Percentiles rank a stretch among this genome's conserved stretches.
Evolutionary conservation across 257 asterid genomes (phyloP).

Genomic region (Solanum appendiculatum): DNA sequence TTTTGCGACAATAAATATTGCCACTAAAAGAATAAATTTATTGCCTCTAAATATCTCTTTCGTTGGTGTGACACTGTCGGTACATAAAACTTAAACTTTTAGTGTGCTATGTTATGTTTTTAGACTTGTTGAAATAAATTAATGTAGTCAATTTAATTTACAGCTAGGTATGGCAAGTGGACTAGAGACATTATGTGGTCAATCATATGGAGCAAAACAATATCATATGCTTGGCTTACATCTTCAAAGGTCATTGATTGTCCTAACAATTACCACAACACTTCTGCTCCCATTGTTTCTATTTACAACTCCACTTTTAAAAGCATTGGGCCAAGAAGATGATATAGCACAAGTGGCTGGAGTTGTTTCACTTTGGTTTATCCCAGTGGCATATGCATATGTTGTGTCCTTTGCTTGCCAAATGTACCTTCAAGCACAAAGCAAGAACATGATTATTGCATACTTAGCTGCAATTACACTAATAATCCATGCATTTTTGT

Average conservation of each 20-base stretch:
- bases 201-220: slow-evolving; percentile 7
- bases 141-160: neutral
- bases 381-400: slow-evolving; percentile 45
- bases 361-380: slow-evolving; percentile 33
- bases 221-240: slow-evolving; percentile 72
- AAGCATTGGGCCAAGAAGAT: slow-evolving; percentile 54
- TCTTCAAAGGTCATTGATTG: slow-evolving; percentile 75
- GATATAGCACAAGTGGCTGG: slow-evolving; percentile 42
- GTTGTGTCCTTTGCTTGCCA: slow-evolving; percentile 54
- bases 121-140: neutral
- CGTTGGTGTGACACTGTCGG: too few relatives aligned
- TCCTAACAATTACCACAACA: slow-evolving; percentile 24
- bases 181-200: slow-evolving; percentile 65
- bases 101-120: neutral
- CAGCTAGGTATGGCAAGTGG: slow-evolving; percentile 80
- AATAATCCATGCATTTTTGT: slow-evolving; percentile 36
- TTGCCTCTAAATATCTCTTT: too few relatives aligned
- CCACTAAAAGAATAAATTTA: too few relatives aligned
- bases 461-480: slow-evolving; percentile 46
- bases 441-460: slow-evolving; percentile 63
- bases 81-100: neutral
- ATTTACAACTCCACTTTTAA: slow-evolving; percentile 44
- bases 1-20: too few relatives aligned
- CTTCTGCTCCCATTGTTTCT: slow-evolving; percentile 33
- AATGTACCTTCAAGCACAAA: slow-evolving; percentile 70